Evolutionary conservation across 139 green algal species (phyloP), one percentile per base, ranked within the genome.

Genomic region (Chlorella sp.): DNA sequence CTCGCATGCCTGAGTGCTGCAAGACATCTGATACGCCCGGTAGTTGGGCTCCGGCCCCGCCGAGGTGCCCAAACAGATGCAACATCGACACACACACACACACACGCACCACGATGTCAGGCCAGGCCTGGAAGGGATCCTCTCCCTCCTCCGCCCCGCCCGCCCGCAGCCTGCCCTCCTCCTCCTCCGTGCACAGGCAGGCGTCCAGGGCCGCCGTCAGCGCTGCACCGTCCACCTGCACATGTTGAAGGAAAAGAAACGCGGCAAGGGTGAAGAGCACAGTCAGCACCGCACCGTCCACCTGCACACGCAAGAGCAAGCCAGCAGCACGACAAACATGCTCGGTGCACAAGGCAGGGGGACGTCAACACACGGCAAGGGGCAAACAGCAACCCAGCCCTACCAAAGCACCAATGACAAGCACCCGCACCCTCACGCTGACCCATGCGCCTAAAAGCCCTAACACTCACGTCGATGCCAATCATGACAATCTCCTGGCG

Each of bases 401-500:
- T n/a, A n/a, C n/a, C n/a, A n/a, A n/a, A n/a, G n/a, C n/a, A n/a
- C n/a, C n/a, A n/a, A n/a, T n/a, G n/a, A n/a, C n/a, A n/a, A n/a
- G n/a, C n/a, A n/a, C n/a, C n/a, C n/a, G n/a, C 6, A n/a, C 55
- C 29, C 17, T 32, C 55, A 63, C 55, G 30, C 55, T 32, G 24
- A 63, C 55, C 29, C 55, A 63, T 26, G 30, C 55, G 17, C 55
- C 3, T 26, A 63, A 23, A 63, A 3, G 30, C 55, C 29, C 55
- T 32, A 23, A 63, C 27, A 64, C 59, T 26, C 70, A 67, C 55
- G 36, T 77, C 74, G 22, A 84, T 81, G 36, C 89, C 89, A 42
- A 94, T 95, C 74, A 94, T 92, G 24, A 94, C 89, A 50, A 95
- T 71, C 84, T 95, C 89, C 80, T 95, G 89, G 6, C 70, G 50